Evolutionary conservation across 306 rosid species (phyloP).

Genomic region (Albizia julibrissin): DNA sequence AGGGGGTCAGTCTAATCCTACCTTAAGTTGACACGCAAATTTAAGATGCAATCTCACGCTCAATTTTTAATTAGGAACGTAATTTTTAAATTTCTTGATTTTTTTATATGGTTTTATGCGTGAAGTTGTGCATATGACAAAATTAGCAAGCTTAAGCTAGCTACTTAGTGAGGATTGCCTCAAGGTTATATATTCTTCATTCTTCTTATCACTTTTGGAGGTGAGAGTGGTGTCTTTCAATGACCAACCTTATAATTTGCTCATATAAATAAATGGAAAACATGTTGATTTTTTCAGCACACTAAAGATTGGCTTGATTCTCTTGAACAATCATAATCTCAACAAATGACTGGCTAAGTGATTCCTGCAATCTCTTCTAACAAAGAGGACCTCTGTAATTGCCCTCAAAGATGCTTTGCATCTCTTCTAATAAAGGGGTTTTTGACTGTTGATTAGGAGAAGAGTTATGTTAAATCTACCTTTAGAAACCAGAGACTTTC

Average conservation of each 20-base stretch:
- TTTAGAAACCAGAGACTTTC: conserved; percentile 10
- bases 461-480: neutral
- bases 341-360: conserved; percentile 18
- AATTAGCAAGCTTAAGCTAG: no score
- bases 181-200: no score
- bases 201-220: no score
- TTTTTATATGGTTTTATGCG: no score
- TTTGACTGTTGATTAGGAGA: neutral
- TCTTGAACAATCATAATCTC: conserved; percentile 31
- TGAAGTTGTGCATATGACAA: no score
- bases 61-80: neutral
- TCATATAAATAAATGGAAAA: conserved; percentile 21
- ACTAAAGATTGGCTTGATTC: conserved; percentile 28
- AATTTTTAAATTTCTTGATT: no score
- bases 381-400: conserved; percentile 2
- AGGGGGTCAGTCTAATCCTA: neutral
- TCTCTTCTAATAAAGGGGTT: neutral
- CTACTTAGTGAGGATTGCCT: no score
- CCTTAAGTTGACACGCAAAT: neutral
- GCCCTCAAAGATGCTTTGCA: conserved; percentile 14
- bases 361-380: conserved; percentile 25
- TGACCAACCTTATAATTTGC: neutral
- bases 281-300: neutral
- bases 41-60: neutral
- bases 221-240: neutral